phyloP scores from a whole-genome alignment of 179 eudicot genomes.

The Actinidia chinensis region DNA sequence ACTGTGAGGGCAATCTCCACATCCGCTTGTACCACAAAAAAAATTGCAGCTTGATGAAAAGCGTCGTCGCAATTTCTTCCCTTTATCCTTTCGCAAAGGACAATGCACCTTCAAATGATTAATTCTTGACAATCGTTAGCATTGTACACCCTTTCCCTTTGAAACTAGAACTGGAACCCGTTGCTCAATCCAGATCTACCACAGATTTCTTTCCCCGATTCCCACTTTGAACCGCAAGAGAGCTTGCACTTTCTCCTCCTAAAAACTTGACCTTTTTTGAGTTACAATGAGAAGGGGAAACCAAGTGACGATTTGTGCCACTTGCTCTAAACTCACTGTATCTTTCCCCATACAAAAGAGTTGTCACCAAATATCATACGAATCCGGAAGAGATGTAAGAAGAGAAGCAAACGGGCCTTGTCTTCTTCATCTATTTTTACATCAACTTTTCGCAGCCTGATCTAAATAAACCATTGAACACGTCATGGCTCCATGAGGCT shows the following conservation, averaged over 20 bases:
- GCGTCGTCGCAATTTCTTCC: too few species aligned
- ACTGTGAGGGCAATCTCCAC: background rate
- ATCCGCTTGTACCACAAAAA: background rate
- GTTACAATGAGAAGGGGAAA: background rate
- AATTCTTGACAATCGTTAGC: background rate
- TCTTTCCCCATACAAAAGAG: background rate
- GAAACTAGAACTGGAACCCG: background rate
- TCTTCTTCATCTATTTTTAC: background rate
- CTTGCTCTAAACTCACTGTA: background rate
- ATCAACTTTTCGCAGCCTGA: too few species aligned
- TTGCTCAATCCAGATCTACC: background rate
- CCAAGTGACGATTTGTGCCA: background rate
- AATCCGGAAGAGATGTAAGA: background rate
- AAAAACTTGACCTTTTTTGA: background rate
- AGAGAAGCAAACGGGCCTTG: background rate
- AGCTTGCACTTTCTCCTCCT: background rate
- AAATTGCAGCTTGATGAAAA: too few species aligned
- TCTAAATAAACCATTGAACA: too few species aligned
- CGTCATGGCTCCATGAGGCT: too few species aligned
- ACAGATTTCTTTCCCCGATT: background rate
- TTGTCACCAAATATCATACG: background rate
- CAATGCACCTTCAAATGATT: too few species aligned
- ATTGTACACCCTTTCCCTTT: background rate
- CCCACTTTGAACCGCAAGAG: background rate
- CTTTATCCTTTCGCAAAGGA: too few species aligned